Evolutionary conservation across 2,329 filamentous ascomycete species (phyloP).

Genomic region (Pseudohalonectria lignicola): DNA sequence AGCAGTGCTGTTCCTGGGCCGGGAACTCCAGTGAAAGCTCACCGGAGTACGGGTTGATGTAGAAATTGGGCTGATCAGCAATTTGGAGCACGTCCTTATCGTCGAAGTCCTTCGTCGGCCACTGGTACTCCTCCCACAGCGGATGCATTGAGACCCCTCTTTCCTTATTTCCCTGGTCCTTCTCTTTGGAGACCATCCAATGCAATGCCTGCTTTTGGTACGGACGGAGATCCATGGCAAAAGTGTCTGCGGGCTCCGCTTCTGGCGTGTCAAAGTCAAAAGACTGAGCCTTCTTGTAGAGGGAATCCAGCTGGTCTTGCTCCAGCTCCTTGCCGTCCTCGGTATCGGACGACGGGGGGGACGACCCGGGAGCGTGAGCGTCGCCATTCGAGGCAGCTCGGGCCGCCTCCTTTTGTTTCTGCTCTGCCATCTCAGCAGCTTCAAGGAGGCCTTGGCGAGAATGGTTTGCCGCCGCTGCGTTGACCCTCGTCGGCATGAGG

Average conservation of each 20-base stretch:
- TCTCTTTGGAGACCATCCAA: constrained; percentile 96
- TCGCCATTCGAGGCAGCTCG: background rate
- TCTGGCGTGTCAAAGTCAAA: constrained; percentile 92
- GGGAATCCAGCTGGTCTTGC: constrained; percentile 84
- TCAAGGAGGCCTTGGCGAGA: constrained; percentile 75
- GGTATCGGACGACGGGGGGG: constrained; percentile 48
- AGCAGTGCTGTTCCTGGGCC: constrained; percentile 84
- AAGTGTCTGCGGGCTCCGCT: constrained; percentile 71
- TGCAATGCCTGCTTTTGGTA: constrained; percentile 93
- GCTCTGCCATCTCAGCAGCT: constrained; percentile 81
- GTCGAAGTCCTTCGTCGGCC: constrained; percentile 81
- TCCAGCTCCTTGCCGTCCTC: constrained; percentile 89
- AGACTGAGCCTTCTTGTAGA: constrained; percentile 93
- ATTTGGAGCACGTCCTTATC: constrained; percentile 62
- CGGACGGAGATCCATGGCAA: constrained; percentile 71
- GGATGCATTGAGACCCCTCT: constrained; percentile 85
- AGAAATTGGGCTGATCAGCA: constrained; percentile 63
- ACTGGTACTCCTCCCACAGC: constrained; percentile 90
- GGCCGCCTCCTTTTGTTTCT: constrained; percentile 46
- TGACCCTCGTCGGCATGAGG: constrained; percentile 64
- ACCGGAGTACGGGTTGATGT: constrained; percentile 94
- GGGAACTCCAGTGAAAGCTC: constrained; percentile 89
- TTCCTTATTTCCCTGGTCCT: constrained; percentile 54
- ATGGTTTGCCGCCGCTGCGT: constrained; percentile 62
- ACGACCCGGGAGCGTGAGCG: constrained; percentile 32